phyloP scores from a whole-genome alignment of 495 filamentous ascomycete species.

The Penicillium canescens region DNA sequence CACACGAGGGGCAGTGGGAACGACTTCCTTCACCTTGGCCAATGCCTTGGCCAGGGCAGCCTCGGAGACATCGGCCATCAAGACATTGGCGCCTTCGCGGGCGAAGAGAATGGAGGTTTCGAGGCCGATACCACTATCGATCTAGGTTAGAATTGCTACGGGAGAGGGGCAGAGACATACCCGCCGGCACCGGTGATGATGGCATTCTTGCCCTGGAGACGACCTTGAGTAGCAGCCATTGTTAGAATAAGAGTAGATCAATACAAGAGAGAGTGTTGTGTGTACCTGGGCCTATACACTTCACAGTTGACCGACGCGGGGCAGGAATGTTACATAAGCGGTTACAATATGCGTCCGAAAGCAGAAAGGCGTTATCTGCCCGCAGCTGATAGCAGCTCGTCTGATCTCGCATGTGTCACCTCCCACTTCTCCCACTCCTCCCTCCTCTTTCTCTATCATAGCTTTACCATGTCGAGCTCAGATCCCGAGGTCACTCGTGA shows the following conservation, averaged over 20 bases:
- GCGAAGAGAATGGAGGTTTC: slow-evolving; percentile 90
- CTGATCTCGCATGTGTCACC: background rate
- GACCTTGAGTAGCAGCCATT: slow-evolving; percentile 40
- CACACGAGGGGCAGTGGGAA: slow-evolving; percentile 58
- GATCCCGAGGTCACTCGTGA: slow-evolving; percentile 53
- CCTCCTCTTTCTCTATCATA: too few relatives aligned
- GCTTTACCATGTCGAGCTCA: slow-evolving; percentile 15
- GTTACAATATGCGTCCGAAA: slow-evolving; percentile 2
- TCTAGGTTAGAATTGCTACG: slow-evolving; percentile 1
- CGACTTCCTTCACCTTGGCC: slow-evolving; percentile 65
- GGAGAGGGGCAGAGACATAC: slow-evolving; percentile 52
- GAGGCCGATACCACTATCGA: slow-evolving; percentile 82
- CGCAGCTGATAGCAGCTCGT: slow-evolving; percentile 10
- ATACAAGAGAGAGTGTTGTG: background rate
- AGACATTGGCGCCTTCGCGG: slow-evolving; percentile 81
- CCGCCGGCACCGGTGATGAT: slow-evolving; percentile 89
- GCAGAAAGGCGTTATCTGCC: slow-evolving; percentile 2
- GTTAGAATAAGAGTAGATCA: background rate
- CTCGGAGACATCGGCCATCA: slow-evolving; percentile 80
- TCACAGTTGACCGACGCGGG: slow-evolving; percentile 8
- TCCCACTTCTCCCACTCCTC: background rate
- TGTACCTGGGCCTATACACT: slow-evolving; percentile 5
- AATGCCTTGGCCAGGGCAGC: slow-evolving; percentile 68
- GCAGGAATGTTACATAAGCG: slow-evolving; percentile 15
- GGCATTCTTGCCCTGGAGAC: slow-evolving; percentile 87